phyloP scores from a whole-genome alignment of 2,329 filamentous ascomycete species.

The Thielaviopsis musarum region DNA sequence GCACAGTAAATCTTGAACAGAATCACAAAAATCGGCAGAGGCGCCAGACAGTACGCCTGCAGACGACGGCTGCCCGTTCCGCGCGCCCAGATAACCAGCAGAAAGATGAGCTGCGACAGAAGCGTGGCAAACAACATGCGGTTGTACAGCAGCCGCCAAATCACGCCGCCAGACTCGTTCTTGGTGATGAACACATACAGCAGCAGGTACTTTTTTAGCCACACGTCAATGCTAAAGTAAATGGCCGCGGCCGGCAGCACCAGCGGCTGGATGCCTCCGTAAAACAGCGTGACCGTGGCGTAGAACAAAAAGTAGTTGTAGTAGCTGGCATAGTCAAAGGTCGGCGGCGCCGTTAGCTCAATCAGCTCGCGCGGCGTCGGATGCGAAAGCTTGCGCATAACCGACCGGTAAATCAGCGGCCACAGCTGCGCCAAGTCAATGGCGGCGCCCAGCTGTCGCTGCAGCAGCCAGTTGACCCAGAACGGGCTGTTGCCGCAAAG shows the following conservation, averaged over 20 bases:
- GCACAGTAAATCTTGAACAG: slow-evolving; percentile 79
- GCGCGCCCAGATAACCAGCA: slow-evolving; percentile 55
- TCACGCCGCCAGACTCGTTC: slow-evolving; percentile 83
- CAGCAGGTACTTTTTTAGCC: slow-evolving; percentile 86
- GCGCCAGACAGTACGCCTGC: slow-evolving; percentile 51
- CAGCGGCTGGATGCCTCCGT: slow-evolving; percentile 70
- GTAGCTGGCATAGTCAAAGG: slow-evolving; percentile 90
- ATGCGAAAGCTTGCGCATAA: slow-evolving; percentile 65
- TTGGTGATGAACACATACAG: slow-evolving; percentile 95
- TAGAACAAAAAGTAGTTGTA: slow-evolving; percentile 99
- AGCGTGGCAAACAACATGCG: slow-evolving; percentile 72
- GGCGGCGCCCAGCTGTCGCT: slow-evolving; percentile 85
- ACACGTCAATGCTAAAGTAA: slow-evolving; percentile 77
- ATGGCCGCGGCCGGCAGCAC: slow-evolving; percentile 72
- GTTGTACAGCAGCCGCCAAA: slow-evolving; percentile 86
- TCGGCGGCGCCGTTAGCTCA: slow-evolving; percentile 76
- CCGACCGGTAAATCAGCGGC: slow-evolving; percentile 69
- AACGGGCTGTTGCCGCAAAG: slow-evolving; percentile 74
- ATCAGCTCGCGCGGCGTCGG: slow-evolving; percentile 86
- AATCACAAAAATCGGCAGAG: slow-evolving; percentile 62
- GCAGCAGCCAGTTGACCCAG: slow-evolving; percentile 86
- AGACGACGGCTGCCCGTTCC: slow-evolving; percentile 37
- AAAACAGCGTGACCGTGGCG: slow-evolving; percentile 72
- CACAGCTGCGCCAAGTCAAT: slow-evolving; percentile 83
- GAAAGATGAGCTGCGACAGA: slow-evolving; percentile 62